Conservation (phyloP, 176 grass and related monocot species). For the Areca catechu region DNA sequence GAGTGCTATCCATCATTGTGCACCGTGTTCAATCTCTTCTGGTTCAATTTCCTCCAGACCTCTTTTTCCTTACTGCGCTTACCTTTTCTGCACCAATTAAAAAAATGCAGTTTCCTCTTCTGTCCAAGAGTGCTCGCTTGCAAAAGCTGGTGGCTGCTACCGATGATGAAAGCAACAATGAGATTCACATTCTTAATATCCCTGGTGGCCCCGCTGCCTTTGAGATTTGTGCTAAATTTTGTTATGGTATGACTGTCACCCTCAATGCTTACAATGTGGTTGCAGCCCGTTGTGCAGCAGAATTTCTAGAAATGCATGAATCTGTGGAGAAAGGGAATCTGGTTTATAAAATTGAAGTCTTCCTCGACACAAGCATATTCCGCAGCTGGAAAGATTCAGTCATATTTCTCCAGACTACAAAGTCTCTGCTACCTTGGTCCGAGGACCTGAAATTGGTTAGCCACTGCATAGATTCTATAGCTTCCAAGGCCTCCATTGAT, state of each 20-base stretch:
- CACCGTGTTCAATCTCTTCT: not conserved
- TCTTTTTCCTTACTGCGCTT: not conserved
- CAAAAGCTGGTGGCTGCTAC: conserved; percentile 68
- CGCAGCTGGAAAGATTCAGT: conserved; percentile 93
- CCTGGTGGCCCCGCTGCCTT: conserved; percentile 83
- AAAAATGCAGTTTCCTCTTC: conserved; percentile 75
- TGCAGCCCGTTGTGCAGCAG: conserved; percentile 69
- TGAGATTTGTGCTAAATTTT: conserved; percentile 96
- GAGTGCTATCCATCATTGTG: not conserved
- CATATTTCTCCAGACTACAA: conserved; percentile 88
- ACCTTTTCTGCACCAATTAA: not conserved
- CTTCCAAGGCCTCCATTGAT: conserved; percentile 67
- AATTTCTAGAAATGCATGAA: conserved; percentile 93
- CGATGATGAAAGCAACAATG: conserved; percentile 39
- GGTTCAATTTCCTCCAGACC: not conserved
- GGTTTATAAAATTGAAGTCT: conserved; percentile 90
- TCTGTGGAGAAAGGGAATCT: conserved; percentile 87
- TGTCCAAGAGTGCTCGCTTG: conserved; percentile 74
- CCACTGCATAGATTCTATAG: conserved; percentile 89
- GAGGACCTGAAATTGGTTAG: conserved; percentile 85
- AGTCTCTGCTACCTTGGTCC: conserved; percentile 71
- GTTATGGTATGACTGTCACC: conserved; percentile 67
- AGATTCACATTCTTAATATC: conserved; percentile 70
- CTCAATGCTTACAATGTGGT: conserved; percentile 95
- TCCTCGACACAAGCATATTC: conserved; percentile 76